A percentile compares a stretch with the other conserved stretches of the same genome.
These are phyloP conservation scores for Monilinia fructicola DNA, from an alignment of 2,329 filamentous ascomycete species.

Conservation along the genomic window DNA sequence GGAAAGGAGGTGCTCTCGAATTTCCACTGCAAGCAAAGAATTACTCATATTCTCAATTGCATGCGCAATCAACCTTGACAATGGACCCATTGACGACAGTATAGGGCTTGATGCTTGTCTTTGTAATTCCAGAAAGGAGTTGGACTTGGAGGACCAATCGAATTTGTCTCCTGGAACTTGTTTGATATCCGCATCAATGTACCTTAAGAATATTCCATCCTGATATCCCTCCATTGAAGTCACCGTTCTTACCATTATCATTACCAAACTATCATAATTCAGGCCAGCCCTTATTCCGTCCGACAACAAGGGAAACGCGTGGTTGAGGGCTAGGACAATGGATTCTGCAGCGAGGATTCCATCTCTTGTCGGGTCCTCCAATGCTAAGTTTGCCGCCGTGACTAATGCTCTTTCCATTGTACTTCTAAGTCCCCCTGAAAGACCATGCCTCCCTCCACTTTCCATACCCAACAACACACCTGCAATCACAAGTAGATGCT, in stretches of 20 bases:
- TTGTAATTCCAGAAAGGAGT: constrained; percentile 57
- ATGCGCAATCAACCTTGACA: constrained; percentile 63
- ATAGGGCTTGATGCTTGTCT: constrained; percentile 57
- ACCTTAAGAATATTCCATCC: constrained; percentile 63
- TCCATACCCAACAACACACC: constrained; percentile 63
- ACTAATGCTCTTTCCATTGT: constrained; percentile 62
- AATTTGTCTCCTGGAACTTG: constrained; percentile 53
- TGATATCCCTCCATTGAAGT: constrained; percentile 62
- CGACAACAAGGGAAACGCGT: constrained; percentile 60
- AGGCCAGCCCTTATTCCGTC: constrained; percentile 53
- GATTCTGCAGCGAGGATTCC: constrained; percentile 51
- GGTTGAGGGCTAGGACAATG: constrained; percentile 62
- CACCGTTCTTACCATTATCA: constrained; percentile 56
- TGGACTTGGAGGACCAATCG: constrained; percentile 57
- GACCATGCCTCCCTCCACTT: constrained; percentile 53
- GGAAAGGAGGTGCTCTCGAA: constrained; percentile 55
- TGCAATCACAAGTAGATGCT: constrained; percentile 63
- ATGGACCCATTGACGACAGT: constrained; percentile 58
- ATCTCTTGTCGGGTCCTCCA: constrained; percentile 52
- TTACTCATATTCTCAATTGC: constrained; percentile 57
- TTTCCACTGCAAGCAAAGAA: constrained; percentile 43
- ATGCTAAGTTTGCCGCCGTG: constrained; percentile 59
- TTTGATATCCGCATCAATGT: constrained; percentile 60
- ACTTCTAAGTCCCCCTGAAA: constrained; percentile 52
- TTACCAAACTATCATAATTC: constrained; percentile 59